Evolutionary conservation across 2,329 filamentous ascomycete genomes (phyloP).

Genomic region (Alternaria novae-zelandiae): DNA sequence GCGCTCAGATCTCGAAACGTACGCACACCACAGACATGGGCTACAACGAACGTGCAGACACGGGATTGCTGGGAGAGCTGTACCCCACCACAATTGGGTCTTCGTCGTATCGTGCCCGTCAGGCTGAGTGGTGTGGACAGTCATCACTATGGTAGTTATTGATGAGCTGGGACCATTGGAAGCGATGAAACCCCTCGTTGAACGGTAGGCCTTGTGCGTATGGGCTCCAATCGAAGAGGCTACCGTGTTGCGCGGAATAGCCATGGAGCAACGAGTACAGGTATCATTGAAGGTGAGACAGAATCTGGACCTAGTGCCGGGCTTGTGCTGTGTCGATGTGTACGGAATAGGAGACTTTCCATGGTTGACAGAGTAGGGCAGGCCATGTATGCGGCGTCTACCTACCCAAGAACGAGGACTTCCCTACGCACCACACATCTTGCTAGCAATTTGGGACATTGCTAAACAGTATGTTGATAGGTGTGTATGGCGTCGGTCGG

Average conservation of each 20-base stretch:
- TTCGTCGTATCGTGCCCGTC: background rate
- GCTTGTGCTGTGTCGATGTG: background rate
- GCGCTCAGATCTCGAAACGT: background rate
- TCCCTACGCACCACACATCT: background rate
- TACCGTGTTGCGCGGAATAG: background rate
- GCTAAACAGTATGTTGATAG: background rate
- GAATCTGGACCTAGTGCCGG: background rate
- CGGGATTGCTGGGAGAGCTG: background rate
- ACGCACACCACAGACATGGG: background rate
- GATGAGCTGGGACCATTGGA: background rate
- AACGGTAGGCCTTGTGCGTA: background rate
- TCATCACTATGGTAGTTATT: background rate
- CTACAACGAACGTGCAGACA: background rate
- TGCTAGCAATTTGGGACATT: background rate
- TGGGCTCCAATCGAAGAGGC: background rate
- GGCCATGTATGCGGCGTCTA: background rate
- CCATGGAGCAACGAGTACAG: background rate
- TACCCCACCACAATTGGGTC: background rate
- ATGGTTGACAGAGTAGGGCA: background rate
- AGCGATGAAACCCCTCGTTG: background rate
- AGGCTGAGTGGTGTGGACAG: background rate
- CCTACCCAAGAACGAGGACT: background rate
- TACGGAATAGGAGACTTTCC: background rate
- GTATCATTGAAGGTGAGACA: background rate
- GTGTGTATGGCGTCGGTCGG: background rate